Evolutionary conservation across 176 grass and related monocot species (phyloP), one percentile per base, ranked within the genome.

Genomic region (maize (Zea mays)): DNA sequence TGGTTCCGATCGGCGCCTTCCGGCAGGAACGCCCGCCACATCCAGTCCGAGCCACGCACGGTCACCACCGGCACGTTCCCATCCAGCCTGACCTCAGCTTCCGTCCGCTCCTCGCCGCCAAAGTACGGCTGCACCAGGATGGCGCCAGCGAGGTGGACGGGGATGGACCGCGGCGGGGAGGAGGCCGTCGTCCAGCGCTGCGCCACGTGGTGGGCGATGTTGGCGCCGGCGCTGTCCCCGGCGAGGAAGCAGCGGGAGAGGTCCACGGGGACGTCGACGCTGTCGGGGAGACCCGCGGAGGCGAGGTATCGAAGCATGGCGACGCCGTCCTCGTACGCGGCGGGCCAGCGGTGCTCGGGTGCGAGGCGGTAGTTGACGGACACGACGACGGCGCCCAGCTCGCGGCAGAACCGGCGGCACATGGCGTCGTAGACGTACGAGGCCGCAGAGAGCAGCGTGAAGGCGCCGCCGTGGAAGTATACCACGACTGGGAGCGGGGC

Each of bases 191-290:
- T 59, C 89, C 85, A 84, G 43, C 74, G 45, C 19, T 19, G 76
- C 2, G 85, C 78, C n/a, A 97, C 91, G 70, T 97, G 95, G 77
- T 97, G 95, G 0, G 89, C 91, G 51, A 97, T 97, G 82, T 97
- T 97, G 10, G 91, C 95, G 1, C 95, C 91, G 0, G 95, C 93
- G 72, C 95, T 97, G 82, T 97, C 95, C 1, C 95, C 91, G 7
- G 86, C 89, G 35, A 97, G 85, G 91, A 97, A 97, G 64, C 76
- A 67, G 5, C 58, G 21, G 21, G 58, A 63, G 42, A 76, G 4
- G 74, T 76, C 74, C 0, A 76, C 21, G 0, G 58, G 58, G 14
- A n/a, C 58, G 8, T 1, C 48, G 48, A 39, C 2, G 33, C 8
- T 34, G 40, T 40, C 1, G 34, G 36, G 16, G 62, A 11, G 8